Percentiles rank a stretch among this genome's conserved stretches.
Evolutionary conservation across 345 rosid species (phyloP).

Genomic region (Pugionium dolabratum): DNA sequence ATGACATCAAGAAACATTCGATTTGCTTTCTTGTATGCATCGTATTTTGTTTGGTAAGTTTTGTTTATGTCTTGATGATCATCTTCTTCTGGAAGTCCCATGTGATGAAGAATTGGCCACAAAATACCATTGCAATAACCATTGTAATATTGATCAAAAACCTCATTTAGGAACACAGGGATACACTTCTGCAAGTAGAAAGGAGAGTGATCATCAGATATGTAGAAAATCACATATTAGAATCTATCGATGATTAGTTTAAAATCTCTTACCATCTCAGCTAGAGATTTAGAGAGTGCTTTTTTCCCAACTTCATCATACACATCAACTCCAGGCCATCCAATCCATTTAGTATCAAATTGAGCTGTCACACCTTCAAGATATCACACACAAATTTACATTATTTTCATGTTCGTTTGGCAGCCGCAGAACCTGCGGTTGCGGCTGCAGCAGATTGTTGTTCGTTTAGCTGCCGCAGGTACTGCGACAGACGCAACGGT

Average conservation of each 20-base stretch:
- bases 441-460: no score
- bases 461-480: no score
- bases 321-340: constrained; percentile 99
- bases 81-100: constrained; percentile 92
- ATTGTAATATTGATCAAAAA: constrained; percentile 97
- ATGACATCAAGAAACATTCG: constrained; percentile 98
- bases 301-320: constrained; percentile 92
- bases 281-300: constrained; percentile 89
- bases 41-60: constrained; percentile 95
- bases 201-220: neutral
- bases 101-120: constrained; percentile 98
- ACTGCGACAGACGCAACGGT: no score
- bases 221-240: no score
- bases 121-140: constrained; percentile 98
- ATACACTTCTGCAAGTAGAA: constrained; percentile 76
- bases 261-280: constrained; percentile 65
- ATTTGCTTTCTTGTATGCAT: constrained; percentile 95
- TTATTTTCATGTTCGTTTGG: no score
- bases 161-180: constrained; percentile 97
- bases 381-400: constrained; percentile 7
- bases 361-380: constrained; percentile 81
- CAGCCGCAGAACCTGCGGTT: no score
- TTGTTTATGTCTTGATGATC: constrained; percentile 96
- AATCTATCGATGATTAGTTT: no score
- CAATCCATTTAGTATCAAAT: constrained; percentile 98